These are phyloP conservation scores for Lactifluus subvellereus DNA, from an alignment of 768 basidiomycete species.

Conservation along the genomic window DNA sequence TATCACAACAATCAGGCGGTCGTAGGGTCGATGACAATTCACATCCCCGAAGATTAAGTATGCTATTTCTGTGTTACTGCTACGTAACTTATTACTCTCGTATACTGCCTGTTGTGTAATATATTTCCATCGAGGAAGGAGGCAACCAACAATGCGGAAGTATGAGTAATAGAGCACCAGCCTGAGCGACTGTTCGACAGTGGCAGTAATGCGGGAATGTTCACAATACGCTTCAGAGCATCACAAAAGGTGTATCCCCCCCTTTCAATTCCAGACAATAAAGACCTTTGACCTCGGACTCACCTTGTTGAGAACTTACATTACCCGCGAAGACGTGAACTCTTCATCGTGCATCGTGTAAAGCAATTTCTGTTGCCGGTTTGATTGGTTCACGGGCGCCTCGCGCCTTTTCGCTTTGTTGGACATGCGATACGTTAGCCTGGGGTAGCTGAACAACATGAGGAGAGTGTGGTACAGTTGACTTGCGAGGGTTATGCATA, in stretches of 20 bases:
- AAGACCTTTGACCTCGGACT: background rate
- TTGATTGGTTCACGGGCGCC: background rate
- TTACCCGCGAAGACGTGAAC: background rate
- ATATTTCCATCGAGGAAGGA: background rate
- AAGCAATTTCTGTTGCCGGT: background rate
- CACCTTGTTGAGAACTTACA: background rate
- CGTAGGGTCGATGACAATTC: slow-evolving; percentile 3
- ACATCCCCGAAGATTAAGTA: background rate
- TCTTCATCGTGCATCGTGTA: background rate
- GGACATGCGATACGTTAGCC: background rate
- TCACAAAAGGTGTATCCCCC: background rate
- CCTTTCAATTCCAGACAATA: background rate
- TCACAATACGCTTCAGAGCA: background rate
- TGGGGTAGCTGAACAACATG: background rate
- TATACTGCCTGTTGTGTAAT: background rate
- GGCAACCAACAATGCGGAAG: background rate
- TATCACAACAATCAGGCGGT: slow-evolving; percentile 14
- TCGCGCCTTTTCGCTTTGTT: background rate
- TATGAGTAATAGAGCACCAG: background rate
- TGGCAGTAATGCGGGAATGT: too few relatives aligned
- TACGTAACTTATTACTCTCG: background rate
- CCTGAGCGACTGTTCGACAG: too few relatives aligned
- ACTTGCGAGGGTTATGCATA: background rate
- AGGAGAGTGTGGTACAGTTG: background rate
- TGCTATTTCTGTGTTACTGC: background rate